Conservation (phyloP, 192 early-diverging fungal species). For the Coemansia sp. region DNA sequence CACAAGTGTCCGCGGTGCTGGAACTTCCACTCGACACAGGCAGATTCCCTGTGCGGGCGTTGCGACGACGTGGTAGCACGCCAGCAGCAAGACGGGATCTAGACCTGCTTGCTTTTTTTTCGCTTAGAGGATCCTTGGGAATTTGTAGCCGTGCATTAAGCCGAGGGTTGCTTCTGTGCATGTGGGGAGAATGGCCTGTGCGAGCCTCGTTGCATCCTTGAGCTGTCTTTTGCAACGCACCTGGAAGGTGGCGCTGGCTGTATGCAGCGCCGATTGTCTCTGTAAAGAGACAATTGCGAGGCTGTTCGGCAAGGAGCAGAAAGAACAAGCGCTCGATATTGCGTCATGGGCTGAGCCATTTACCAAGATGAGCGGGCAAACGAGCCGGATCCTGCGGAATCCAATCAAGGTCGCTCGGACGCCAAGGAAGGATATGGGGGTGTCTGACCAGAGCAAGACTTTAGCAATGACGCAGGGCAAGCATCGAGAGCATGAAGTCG, state of each 20-base stretch:
- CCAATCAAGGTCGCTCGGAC: not conserved
- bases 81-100: not conserved
- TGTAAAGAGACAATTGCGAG: not conserved
- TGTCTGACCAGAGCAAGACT: no score
- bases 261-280: not conserved
- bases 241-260: not conserved
- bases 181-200: not conserved
- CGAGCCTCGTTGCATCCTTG: not conserved
- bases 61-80: constrained; percentile 50
- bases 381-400: not conserved
- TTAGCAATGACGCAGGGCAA: no score
- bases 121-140: no score
- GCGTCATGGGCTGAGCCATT: not conserved
- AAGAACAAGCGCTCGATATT: not conserved
- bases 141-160: not conserved
- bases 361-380: not conserved
- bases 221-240: not conserved
- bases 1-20: constrained; percentile 83
- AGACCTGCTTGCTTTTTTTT: no score
- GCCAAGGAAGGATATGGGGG: not conserved
- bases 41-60: constrained; percentile 58
- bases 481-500: no score
- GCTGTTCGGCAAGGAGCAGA: not conserved
- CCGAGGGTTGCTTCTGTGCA: no score
- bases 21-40: constrained; percentile 56